These are phyloP conservation scores for Cryphonectria nitschkei DNA, from an alignment of 2,329 filamentous ascomycete genomes.

Conservation along the genomic window DNA sequence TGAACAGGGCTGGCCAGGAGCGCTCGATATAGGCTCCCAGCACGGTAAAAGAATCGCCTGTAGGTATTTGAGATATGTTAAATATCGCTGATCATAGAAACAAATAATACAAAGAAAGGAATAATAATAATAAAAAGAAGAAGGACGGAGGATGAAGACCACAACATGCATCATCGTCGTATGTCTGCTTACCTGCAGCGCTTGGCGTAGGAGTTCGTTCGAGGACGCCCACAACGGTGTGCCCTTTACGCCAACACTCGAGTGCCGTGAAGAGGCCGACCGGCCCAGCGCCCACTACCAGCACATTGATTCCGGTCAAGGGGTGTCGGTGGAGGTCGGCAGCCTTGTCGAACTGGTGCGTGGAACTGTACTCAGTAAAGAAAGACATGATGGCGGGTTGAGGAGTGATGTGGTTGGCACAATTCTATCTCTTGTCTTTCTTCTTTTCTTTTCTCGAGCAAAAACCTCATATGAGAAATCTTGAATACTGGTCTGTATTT, in stretches of 20 bases:
- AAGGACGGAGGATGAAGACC: no score
- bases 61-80: not conserved
- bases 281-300: conserved; percentile 27
- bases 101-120: no score
- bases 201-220: conserved; percentile 17
- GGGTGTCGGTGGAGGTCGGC: conserved; percentile 11
- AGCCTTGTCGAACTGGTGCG: not conserved
- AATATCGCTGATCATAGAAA: no score
- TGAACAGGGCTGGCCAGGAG: conserved; percentile 30
- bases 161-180: no score
- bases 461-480: no score
- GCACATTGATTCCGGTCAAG: conserved; percentile 21
- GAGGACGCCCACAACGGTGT: conserved; percentile 21
- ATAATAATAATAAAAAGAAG: not conserved
- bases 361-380: conserved; percentile 6
- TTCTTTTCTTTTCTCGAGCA: not conserved
- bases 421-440: not conserved
- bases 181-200: conserved; percentile 14
- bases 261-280: conserved; percentile 26
- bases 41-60: conserved; percentile 34
- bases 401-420: not conserved
- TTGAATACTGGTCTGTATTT: not conserved
- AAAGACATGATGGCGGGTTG: conserved; percentile 14
- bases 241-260: conserved; percentile 31
- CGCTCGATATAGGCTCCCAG: conserved; percentile 29